Evolutionary conservation across 192 early-diverging fungal species (phyloP).

Genomic region (Spizellomyces sp.): DNA sequence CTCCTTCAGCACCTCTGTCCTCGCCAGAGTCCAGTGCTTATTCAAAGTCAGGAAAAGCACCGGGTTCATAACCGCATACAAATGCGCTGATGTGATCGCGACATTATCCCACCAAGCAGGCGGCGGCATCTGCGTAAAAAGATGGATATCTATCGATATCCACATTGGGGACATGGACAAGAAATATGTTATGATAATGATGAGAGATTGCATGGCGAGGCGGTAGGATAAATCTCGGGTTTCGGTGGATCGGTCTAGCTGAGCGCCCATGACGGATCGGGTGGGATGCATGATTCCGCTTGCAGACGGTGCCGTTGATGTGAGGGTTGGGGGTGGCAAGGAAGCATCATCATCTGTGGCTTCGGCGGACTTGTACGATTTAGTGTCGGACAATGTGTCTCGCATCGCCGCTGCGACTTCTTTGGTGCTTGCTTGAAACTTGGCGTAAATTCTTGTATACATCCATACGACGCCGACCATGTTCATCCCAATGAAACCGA

Average conservation of each 20-base stretch:
- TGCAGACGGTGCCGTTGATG: not conserved
- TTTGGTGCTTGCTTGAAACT: not conserved
- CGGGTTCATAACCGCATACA: not conserved
- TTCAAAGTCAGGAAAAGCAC: not conserved
- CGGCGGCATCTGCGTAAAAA: not conserved
- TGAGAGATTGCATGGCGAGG: not conserved
- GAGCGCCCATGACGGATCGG: not conserved
- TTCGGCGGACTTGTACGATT: not conserved
- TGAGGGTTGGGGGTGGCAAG: no score
- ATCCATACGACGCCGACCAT: not conserved
- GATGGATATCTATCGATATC: not conserved
- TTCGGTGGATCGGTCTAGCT: not conserved
- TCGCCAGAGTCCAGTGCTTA: not conserved
- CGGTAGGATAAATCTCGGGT: not conserved
- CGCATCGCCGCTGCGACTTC: not conserved
- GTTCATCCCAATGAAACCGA: not conserved
- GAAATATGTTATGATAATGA: not conserved
- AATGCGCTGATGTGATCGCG: not conserved
- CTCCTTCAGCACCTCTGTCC: no score
- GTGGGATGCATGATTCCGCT: not conserved
- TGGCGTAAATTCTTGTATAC: not conserved
- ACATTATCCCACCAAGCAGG: not conserved
- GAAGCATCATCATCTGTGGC: no score
- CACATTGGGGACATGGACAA: not conserved
- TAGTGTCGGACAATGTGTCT: not conserved